Conservation (phyloP, 2,329 filamentous ascomycete species). For the Dactylonectria estremocensis region DNA sequence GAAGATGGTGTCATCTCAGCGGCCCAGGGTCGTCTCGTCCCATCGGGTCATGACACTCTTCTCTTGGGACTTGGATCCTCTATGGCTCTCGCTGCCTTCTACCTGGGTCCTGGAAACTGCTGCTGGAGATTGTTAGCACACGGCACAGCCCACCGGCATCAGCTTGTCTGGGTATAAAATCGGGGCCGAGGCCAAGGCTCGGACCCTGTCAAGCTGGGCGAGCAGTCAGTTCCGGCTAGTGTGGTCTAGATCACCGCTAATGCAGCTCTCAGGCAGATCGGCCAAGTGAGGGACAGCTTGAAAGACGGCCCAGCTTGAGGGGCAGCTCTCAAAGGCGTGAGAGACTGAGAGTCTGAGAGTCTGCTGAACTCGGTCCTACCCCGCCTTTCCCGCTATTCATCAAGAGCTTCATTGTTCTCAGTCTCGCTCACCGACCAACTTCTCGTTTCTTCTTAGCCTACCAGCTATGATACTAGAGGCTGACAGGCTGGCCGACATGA, state of each 20-base stretch:
- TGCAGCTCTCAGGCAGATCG: slow-evolving; percentile 46
- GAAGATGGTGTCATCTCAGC: neutral
- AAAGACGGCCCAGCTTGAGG: neutral
- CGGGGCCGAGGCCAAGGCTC: slow-evolving; percentile 32
- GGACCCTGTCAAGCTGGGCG: slow-evolving; percentile 48
- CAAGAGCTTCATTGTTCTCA: neutral
- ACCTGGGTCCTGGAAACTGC: neutral
- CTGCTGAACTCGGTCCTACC: slow-evolving; percentile 19
- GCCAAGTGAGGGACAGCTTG: neutral
- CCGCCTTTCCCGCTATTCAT: slow-evolving; percentile 36
- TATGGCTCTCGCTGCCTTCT: no score
- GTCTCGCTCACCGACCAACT: neutral
- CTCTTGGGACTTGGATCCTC: neutral
- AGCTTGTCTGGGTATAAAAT: slow-evolving; percentile 43
- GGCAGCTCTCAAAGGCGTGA: neutral
- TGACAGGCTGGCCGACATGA: neutral
- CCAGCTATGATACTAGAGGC: neutral
- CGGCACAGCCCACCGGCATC: slow-evolving; percentile 44
- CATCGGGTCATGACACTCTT: neutral
- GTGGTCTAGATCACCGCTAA: slow-evolving; percentile 43
- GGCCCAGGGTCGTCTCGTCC: neutral
- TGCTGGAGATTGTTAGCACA: no score
- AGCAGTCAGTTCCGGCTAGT: slow-evolving; percentile 37
- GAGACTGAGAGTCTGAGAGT: neutral
- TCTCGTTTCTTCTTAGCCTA: no score